These are phyloP conservation scores for Pseudoscleropodium purum DNA, from an alignment of 225 moss, liverwort and hornwort genomes.

Conservation along the genomic window DNA sequence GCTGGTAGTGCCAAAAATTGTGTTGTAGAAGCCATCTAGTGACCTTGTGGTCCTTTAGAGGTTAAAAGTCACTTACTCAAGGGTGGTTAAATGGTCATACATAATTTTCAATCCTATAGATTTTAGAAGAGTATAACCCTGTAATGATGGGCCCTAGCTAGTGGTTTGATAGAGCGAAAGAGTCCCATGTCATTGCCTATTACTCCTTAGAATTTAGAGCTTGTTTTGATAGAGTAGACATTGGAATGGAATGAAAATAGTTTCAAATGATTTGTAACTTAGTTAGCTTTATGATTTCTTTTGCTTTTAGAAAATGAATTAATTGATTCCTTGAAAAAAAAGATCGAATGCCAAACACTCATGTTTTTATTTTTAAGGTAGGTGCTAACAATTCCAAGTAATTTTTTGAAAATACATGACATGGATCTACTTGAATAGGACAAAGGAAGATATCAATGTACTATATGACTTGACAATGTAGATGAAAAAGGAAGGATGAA, in stretches of 20 bases:
- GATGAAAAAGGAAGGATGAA: not conserved
- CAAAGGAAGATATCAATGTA: not conserved
- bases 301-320: not conserved
- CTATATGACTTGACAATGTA: not conserved
- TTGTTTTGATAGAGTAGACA: not conserved
- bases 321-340: fast-evolving
- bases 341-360: not conserved
- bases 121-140: not conserved
- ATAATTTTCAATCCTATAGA: not conserved
- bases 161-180: not conserved
- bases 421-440: not conserved
- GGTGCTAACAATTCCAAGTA: not conserved
- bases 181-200: fast-evolving
- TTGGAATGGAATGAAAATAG: not conserved
- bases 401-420: too few species aligned
- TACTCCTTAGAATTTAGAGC: not conserved
- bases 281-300: not conserved
- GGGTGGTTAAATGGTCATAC: not conserved
- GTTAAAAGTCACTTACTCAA: not conserved
- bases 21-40: too few species aligned
- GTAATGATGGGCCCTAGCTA: fast-evolving
- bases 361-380: not conserved
- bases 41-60: too few species aligned
- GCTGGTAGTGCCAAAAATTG: too few species aligned
- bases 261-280: not conserved